phyloP scores from a whole-genome alignment of 2,329 filamentous ascomycete species.

The Arthrobotrys sinensis region DNA sequence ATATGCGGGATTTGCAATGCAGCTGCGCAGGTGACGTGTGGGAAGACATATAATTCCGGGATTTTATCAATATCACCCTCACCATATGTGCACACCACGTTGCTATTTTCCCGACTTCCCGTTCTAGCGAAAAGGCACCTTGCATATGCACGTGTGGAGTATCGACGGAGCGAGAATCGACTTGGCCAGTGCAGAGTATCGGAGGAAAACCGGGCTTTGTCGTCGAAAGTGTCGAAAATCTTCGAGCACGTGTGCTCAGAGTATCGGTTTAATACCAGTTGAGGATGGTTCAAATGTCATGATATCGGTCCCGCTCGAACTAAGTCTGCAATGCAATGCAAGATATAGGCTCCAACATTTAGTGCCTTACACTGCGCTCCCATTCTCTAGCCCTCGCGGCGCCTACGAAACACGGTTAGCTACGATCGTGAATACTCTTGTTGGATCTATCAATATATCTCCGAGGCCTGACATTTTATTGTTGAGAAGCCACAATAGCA shows the following conservation, averaged over 20 bases:
- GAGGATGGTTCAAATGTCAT: conserved; percentile 20
- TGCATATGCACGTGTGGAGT: conserved; percentile 22
- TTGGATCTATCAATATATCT: not conserved
- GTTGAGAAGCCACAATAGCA: not conserved
- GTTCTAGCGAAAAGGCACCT: conserved; percentile 20
- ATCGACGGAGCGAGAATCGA: conserved; percentile 1
- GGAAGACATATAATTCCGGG: conserved; percentile 25
- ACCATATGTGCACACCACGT: conserved; percentile 31
- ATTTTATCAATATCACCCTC: conserved; percentile 14
- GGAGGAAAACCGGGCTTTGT: not conserved
- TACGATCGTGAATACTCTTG: not conserved
- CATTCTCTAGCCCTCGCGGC: not conserved
- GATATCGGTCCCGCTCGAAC: conserved; percentile 2
- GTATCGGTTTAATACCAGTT: not conserved
- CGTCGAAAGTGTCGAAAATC: not conserved
- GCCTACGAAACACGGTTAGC: conserved; percentile 8
- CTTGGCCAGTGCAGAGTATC: conserved; percentile 6
- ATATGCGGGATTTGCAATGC: conserved; percentile 12
- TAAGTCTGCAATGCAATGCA: conserved; percentile 15
- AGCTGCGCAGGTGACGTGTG: conserved; percentile 26
- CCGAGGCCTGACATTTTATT: not conserved
- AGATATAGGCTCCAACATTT: conserved; percentile 22
- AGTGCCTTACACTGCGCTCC: conserved; percentile 5
- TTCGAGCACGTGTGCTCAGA: not conserved
- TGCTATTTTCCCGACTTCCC: conserved; percentile 31